phyloP scores from a whole-genome alignment of 257 asterid genomes.

The Solanum verrucosum region DNA sequence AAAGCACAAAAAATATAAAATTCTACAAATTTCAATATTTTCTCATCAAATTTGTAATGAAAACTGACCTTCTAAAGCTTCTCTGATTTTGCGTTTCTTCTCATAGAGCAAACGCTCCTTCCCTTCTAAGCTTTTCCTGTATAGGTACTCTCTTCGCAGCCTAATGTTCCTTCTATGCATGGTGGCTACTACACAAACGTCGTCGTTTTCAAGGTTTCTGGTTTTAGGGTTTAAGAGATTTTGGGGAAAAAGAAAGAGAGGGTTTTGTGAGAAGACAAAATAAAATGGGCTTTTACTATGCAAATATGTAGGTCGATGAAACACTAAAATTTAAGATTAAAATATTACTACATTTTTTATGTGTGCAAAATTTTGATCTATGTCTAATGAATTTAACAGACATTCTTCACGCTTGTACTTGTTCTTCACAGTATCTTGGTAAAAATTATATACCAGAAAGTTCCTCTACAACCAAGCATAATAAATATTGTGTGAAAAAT shows the following conservation, averaged over 20 bases:
- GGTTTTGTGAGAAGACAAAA: background rate
- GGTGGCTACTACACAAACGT: constrained; percentile 3
- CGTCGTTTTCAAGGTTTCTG: background rate
- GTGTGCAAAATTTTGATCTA: too few relatives aligned
- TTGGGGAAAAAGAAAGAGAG: background rate
- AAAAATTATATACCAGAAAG: too few relatives aligned
- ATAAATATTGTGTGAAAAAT: too few relatives aligned
- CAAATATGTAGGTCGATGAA: too few relatives aligned
- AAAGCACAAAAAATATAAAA: background rate
- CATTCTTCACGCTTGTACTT: too few relatives aligned
- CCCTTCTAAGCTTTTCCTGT: constrained; percentile 86
- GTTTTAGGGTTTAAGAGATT: background rate
- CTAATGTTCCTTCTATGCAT: constrained; percentile 83
- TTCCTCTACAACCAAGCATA: too few relatives aligned
- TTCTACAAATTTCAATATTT: background rate
- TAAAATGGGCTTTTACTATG: background rate
- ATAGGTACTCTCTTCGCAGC: constrained; percentile 73
- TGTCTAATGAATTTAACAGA: too few relatives aligned
- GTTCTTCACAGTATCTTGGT: too few relatives aligned
- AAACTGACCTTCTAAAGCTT: constrained; percentile 64
- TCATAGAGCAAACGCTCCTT: constrained; percentile 75
- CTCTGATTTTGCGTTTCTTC: constrained; percentile 77
- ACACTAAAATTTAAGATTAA: too few relatives aligned
- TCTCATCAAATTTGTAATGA: background rate
- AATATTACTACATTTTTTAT: too few relatives aligned